Percentiles rank a stretch among this genome's conserved stretches.
Evolutionary conservation across 306 rosid species (phyloP).

Genomic region (Glycine tomentella): DNA sequence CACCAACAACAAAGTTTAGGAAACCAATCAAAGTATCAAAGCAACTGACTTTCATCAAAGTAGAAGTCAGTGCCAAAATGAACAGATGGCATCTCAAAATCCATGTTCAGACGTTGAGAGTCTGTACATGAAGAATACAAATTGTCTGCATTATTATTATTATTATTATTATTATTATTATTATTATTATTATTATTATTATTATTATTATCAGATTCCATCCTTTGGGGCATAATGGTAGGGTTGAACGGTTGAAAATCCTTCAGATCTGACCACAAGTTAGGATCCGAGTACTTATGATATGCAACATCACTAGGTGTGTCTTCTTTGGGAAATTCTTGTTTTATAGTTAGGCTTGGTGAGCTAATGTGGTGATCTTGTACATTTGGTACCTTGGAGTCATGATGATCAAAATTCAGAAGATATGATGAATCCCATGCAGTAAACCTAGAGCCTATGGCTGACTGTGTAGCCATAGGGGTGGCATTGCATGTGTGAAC

Average conservation of each 20-base stretch:
- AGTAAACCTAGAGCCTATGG: slow-evolving; percentile 8
- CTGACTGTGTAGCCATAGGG: slow-evolving; percentile 45
- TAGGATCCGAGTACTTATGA: slow-evolving; percentile 36
- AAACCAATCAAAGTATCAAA: neutral
- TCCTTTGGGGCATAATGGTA: slow-evolving; percentile 8
- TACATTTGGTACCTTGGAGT: slow-evolving; percentile 12
- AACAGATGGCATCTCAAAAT: slow-evolving; percentile 38
- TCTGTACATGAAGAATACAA: neutral
- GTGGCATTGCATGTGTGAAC: slow-evolving; percentile 65
- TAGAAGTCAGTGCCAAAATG: slow-evolving; percentile 35
- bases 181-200: too few relatives aligned
- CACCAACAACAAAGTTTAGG: neutral
- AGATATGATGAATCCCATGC: slow-evolving; percentile 21
- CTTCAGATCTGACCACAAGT: slow-evolving; percentile 54
- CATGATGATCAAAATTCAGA: slow-evolving; percentile 9
- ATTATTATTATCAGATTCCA: slow-evolving; percentile 16
- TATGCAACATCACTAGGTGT: slow-evolving; percentile 27
- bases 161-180: too few relatives aligned
- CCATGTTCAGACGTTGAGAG: neutral
- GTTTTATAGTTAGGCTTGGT: slow-evolving; percentile 33
- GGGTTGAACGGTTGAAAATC: slow-evolving; percentile 45
- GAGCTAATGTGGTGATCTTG: neutral
- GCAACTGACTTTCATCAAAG: slow-evolving; percentile 38
- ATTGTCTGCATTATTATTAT: neutral
- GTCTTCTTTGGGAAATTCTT: slow-evolving; percentile 43